Percentiles rank a stretch among this genome's conserved stretches.
phyloP scores from a whole-genome alignment of 345 rosid species.

The Syzygium oleosum region DNA sequence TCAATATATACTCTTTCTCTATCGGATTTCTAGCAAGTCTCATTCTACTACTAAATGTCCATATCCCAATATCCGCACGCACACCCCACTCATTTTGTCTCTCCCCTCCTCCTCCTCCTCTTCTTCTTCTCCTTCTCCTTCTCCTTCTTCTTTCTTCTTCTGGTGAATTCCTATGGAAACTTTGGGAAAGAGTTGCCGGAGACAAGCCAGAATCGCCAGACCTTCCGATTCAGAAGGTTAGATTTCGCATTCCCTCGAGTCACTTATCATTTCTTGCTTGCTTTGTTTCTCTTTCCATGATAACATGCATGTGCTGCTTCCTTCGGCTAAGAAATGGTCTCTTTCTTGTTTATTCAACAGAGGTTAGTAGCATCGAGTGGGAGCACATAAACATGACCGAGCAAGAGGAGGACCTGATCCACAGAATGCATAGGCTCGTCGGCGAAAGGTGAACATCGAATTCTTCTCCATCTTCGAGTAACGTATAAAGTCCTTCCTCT shows the following conservation, averaged over 20 bases:
- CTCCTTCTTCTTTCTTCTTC: background rate
- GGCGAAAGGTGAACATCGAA: constrained; percentile 42
- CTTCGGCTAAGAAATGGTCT: background rate
- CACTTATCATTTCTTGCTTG: background rate
- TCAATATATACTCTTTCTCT: background rate
- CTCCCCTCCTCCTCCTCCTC: background rate
- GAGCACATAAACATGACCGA: constrained; percentile 46
- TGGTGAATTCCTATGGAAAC: background rate
- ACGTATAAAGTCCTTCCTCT: background rate
- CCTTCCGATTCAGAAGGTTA: constrained; percentile 1
- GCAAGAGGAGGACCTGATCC: constrained; percentile 65
- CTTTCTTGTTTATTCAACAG: constrained; percentile 12
- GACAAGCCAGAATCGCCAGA: background rate
- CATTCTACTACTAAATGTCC: background rate
- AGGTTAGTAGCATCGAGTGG: constrained; percentile 61
- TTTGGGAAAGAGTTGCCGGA: background rate
- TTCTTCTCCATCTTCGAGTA: background rate
- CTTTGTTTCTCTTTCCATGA: background rate
- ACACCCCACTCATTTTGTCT: background rate
- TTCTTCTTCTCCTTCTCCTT: background rate
- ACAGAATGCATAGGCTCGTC: constrained; percentile 55
- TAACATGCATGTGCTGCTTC: background rate
- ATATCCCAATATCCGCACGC: background rate
- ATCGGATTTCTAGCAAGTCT: background rate
- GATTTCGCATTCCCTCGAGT: background rate